Evolutionary conservation across 768 basidiomycete genomes (phyloP), one percentile per base, ranked within the genome.

Genomic region (Amyloporia xantha): DNA sequence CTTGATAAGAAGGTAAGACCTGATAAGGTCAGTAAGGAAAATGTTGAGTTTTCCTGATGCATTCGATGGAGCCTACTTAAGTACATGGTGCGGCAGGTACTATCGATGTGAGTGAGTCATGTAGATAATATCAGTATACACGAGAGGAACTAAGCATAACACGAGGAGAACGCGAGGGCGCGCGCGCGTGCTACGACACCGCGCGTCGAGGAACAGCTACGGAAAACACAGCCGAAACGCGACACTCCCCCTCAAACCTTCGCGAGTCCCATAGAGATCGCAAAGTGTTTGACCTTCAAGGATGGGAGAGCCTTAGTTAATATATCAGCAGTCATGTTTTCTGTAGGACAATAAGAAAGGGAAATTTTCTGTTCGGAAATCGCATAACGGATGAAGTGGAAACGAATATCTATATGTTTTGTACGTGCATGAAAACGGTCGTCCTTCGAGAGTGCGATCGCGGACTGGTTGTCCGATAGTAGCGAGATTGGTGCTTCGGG

Each of bases 291-390:
- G 24, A 36, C 41, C 41, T 49, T 49, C 7, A 21, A 7, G 6
- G 12, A 24, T 9, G 58, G 58, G 13, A 67, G 59, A 0, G 52
- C 52, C 47, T 69, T 68, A 15, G 68, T 69, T 17, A 69, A 51
- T 3, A 55, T 54, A 48, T 69, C 69, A 2, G 68, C 68, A 7
- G 56, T 19, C 53, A 61, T 65, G n/a, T 61, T 44, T 4, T 45
- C 54, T 1, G 63, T 66, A 3, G 64, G 59, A 41, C 61, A 62
- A 47, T 64, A 61, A 2, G 35, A 19, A 15, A 13, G 67, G 66
- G 21, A 68, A 13, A 45, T 33, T 13, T 36, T 9, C 7, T 28
- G 26, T 5, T 27, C 24, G 17, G 25, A 5, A 20, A 45, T 45
- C 10, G 27, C 28, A 15, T 39, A 12, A 5, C 36, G 46, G 15